Conservation (phyloP, 306 rosid species). For the Cucumis sativus region DNA sequence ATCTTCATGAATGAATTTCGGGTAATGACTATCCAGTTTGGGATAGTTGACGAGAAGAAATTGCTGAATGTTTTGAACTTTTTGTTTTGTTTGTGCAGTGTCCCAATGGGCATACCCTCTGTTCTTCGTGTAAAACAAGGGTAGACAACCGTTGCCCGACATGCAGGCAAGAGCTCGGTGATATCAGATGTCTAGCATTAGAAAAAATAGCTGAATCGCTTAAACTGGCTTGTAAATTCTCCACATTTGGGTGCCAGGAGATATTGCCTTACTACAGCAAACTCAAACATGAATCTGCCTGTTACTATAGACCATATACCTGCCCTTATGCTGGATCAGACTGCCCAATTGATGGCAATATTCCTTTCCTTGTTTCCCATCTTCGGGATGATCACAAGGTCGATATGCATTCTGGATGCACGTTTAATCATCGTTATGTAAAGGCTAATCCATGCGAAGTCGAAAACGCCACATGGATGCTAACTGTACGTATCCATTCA, state of each 20-base stretch:
- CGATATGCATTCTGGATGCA: conserved; percentile 11
- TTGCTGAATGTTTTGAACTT: neutral
- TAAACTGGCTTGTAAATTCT: conserved; percentile 7
- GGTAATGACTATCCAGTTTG: neutral
- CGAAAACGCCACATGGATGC: conserved; percentile 9
- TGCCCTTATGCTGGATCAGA: conserved; percentile 11
- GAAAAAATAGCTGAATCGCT: conserved; percentile 5
- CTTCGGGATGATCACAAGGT: conserved; percentile 6
- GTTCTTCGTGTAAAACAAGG: conserved; percentile 5
- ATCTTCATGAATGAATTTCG: neutral
- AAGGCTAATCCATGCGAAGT: conserved; percentile 7
- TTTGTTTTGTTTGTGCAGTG: conserved; percentile 4
- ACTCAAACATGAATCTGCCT: conserved; percentile 5
- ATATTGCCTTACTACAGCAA: conserved; percentile 7
- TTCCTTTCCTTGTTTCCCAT: conserved; percentile 5
- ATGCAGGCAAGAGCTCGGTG: conserved; percentile 7
- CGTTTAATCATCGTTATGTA: conserved; percentile 8
- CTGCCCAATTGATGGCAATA: conserved; percentile 4
- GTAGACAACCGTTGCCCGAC: conserved; percentile 10
- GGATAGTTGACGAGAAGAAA: neutral
- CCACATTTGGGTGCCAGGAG: conserved; percentile 2
- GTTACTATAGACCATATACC: conserved; percentile 8
- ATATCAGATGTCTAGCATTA: conserved; percentile 8
- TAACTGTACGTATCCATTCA: neutral
- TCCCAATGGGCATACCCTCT: conserved; percentile 5